A percentile compares a stretch with the other conserved stretches of the same genome.
phyloP scores from a whole-genome alignment of 306 rosid genomes.

The Sphenostylis stenocarpa region DNA sequence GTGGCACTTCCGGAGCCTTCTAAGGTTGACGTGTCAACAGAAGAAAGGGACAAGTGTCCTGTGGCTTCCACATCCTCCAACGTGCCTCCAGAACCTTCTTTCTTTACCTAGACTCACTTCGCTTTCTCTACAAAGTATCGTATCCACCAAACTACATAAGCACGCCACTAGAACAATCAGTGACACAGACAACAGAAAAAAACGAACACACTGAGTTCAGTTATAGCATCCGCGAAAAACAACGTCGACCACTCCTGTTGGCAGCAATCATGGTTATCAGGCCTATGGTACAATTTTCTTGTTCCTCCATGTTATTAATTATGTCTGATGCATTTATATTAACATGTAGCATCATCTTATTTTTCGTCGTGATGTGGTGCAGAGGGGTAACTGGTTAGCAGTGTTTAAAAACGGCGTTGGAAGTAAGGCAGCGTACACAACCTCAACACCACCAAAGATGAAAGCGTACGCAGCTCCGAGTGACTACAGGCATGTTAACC shows the following conservation, averaged over 20 bases:
- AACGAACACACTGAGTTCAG: background rate
- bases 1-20: constrained; percentile 41
- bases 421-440: constrained; percentile 35
- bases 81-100: constrained; percentile 44
- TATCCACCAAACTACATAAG: constrained; percentile 17
- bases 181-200: background rate
- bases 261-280: constrained; percentile 44
- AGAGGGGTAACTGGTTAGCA: constrained; percentile 48
- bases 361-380: constrained; percentile 1
- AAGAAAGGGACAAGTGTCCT: constrained; percentile 20
- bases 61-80: constrained; percentile 11
- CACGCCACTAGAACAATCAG: background rate
- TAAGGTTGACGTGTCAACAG: background rate
- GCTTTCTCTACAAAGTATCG: background rate
- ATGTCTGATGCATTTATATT: background rate
- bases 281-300: constrained; percentile 42
- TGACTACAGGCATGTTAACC: constrained; percentile 31
- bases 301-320: background rate
- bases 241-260: background rate
- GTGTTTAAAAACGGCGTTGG: constrained; percentile 36
- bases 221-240: background rate
- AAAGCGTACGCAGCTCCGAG: constrained; percentile 49
- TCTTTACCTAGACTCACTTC: background rate
- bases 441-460: constrained; percentile 52
- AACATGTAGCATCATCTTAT: background rate